These are phyloP conservation scores for Penicillium frequentans DNA, from an alignment of 2,329 filamentous ascomycete genomes.

Conservation along the genomic window DNA sequence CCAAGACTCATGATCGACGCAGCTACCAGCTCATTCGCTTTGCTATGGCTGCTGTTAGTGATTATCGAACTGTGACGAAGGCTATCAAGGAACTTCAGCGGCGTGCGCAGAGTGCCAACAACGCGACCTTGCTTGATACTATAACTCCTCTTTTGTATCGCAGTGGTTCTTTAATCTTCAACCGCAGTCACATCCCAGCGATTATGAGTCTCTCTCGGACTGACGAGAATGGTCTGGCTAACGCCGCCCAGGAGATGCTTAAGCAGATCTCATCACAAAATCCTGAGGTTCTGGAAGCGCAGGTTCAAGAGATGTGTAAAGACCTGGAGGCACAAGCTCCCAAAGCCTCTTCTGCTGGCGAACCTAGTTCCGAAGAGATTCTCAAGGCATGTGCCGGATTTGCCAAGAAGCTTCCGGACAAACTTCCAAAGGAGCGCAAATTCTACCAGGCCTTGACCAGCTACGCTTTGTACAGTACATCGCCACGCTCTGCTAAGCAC, in stretches of 20 bases:
- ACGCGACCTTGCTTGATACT: slow-evolving; percentile 69
- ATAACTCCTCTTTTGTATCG: slow-evolving; percentile 80
- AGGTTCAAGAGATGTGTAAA: slow-evolving; percentile 87
- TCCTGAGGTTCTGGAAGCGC: slow-evolving; percentile 87
- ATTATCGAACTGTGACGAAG: slow-evolving; percentile 87
- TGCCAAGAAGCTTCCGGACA: slow-evolving; percentile 78
- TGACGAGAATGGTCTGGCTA: slow-evolving; percentile 74
- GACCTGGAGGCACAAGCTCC: slow-evolving; percentile 81
- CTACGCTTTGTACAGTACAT: slow-evolving; percentile 80
- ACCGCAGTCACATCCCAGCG: slow-evolving; percentile 86
- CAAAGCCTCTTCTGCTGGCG: slow-evolving; percentile 65
- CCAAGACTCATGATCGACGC: slow-evolving; percentile 84
- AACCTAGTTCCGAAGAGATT: slow-evolving; percentile 77
- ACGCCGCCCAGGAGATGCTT: slow-evolving; percentile 81
- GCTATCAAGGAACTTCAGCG: slow-evolving; percentile 88
- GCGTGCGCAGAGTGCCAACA: slow-evolving; percentile 68
- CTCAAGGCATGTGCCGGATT: slow-evolving; percentile 93
- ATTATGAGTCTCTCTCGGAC: slow-evolving; percentile 86
- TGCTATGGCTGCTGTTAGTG: slow-evolving; percentile 78
- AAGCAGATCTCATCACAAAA: slow-evolving; percentile 89
- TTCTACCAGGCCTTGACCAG: slow-evolving; percentile 78
- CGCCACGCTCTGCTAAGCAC: slow-evolving; percentile 84
- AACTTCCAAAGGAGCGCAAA: slow-evolving; percentile 77
- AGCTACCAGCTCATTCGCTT: slow-evolving; percentile 88
- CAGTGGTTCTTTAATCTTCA: slow-evolving; percentile 82